Evolutionary conservation across 495 filamentous ascomycete species (phyloP).

Genomic region (Pyrenula aspistea): DNA sequence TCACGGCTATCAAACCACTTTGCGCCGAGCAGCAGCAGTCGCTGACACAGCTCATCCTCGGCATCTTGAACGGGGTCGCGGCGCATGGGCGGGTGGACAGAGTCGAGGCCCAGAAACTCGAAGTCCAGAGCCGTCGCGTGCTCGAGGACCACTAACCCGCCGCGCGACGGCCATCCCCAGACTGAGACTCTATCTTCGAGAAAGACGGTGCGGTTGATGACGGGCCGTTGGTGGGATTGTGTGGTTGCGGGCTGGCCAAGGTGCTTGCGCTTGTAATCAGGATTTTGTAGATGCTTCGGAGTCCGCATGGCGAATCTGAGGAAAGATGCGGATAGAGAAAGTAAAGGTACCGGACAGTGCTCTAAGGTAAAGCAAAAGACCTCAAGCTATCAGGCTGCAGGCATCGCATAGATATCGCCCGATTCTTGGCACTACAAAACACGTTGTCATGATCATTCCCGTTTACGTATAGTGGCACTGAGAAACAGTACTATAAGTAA

Average conservation of each 20-base stretch:
- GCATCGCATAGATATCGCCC: neutral
- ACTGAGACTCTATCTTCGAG: neutral
- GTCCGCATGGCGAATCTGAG: neutral
- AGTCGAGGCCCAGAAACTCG: conserved; percentile 2
- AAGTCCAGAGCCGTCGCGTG: conserved; percentile 5
- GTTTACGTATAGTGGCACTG: neutral
- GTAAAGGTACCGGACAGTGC: neutral
- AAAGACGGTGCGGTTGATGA: neutral
- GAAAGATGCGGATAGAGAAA: neutral
- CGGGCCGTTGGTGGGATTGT: neutral
- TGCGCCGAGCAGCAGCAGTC: neutral
- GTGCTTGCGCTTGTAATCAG: neutral
- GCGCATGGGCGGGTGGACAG: neutral
- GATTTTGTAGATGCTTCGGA: neutral
- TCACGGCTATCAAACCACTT: neutral
- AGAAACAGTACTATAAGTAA: neutral
- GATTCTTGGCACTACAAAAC: neutral
- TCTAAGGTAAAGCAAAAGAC: neutral
- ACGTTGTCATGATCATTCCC: neutral
- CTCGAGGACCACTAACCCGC: conserved; percentile 9
- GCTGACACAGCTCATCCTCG: neutral
- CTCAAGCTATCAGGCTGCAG: neutral
- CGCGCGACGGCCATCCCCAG: conserved; percentile 5
- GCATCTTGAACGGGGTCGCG: neutral
- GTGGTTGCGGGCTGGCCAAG: neutral